These are phyloP conservation scores for Coemansia sp. DNA, from an alignment of 192 early-diverging fungal genomes.

Conservation along the genomic window DNA sequence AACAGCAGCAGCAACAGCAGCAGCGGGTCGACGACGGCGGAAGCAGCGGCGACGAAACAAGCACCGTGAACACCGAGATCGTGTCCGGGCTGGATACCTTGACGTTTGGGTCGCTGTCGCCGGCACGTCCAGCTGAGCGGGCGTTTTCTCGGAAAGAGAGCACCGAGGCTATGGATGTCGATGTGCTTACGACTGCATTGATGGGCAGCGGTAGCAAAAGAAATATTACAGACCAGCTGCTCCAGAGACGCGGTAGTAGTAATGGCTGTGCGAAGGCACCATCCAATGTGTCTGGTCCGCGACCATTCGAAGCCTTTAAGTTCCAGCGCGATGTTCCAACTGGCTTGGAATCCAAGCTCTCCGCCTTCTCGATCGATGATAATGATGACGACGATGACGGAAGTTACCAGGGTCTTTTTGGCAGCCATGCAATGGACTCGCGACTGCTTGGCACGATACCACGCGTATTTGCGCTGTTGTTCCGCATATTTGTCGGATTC, in stretches of 20 bases:
- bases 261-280: neutral
- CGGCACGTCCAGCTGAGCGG: neutral
- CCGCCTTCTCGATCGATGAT: conserved; percentile 38
- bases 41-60: conserved; percentile 29
- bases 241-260: neutral
- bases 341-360: conserved; percentile 43
- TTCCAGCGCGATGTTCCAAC: conserved; percentile 23
- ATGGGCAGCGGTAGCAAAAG: conserved; percentile 5
- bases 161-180: conserved; percentile 28
- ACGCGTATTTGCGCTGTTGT: neutral
- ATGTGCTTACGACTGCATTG: conserved; percentile 14
- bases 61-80: conserved; percentile 9
- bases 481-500: neutral
- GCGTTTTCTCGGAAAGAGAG: neutral
- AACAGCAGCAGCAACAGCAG: neutral
- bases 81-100: conserved; percentile 18
- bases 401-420: conserved; percentile 45
- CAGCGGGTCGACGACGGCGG: neutral
- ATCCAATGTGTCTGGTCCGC: neutral
- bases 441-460: conserved; percentile 10
- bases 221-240: neutral
- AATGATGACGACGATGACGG: conserved; percentile 16
- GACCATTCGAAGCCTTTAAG: conserved; percentile 30
- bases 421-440: conserved; percentile 33
- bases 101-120: conserved; percentile 10